Evolutionary conservation across 2,329 filamentous ascomycete species (phyloP).

Genomic region (Penicillium sp.): DNA sequence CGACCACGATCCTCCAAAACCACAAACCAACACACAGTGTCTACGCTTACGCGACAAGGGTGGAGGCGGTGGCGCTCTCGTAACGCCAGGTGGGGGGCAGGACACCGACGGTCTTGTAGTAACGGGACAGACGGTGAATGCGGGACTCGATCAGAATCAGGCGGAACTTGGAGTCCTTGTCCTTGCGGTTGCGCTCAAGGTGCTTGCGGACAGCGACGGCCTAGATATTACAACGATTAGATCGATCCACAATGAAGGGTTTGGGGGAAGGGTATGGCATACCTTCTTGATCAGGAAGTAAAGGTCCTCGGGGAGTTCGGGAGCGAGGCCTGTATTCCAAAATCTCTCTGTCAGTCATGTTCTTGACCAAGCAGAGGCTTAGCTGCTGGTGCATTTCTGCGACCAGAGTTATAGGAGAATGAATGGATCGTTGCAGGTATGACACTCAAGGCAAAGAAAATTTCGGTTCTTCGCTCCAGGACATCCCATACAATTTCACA

Average conservation of each 20-base stretch:
- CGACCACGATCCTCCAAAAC: constrained; percentile 14
- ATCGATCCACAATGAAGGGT: not conserved
- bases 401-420: constrained; percentile 21
- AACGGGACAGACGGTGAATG: constrained; percentile 98
- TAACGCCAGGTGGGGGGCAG: constrained; percentile 96
- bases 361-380: constrained; percentile 84
- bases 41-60: constrained; percentile 77
- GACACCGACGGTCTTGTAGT: constrained; percentile 95
- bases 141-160: constrained; percentile 99
- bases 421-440: constrained; percentile 6
- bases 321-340: constrained; percentile 83
- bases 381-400: constrained; percentile 37
- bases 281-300: constrained; percentile 99
- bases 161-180: constrained; percentile 99
- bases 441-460: not conserved
- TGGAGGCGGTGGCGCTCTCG: constrained; percentile 95
- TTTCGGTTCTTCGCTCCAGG: not conserved
- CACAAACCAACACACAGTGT: constrained; percentile 23
- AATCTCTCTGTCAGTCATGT: constrained; percentile 86
- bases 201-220: constrained; percentile 99
- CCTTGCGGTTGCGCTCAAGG: constrained; percentile 99
- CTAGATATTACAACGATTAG: constrained; percentile 46
- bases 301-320: constrained; percentile 98
- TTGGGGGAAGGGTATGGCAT: constrained; percentile 19
- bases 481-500: constrained; percentile 11